Evolutionary conservation across 73 alveolate genomes (phyloP), one percentile per base, ranked within the genome.

Genomic region (Tetrahymena thermophila): DNA sequence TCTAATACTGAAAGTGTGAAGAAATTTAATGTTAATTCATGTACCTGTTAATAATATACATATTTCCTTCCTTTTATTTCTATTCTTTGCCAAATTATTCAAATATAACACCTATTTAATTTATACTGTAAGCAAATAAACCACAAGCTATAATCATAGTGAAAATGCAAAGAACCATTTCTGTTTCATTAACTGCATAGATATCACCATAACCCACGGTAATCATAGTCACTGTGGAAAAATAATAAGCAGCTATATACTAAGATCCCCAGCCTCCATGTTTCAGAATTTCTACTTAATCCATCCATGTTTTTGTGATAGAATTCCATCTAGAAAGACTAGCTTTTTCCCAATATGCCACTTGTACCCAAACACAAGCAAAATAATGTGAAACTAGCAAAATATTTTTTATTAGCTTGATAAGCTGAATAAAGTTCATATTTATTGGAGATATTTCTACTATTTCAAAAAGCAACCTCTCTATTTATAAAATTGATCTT

Each of bases 1-100:
- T 97, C 95, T 97, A 95, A 25, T 94, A 95, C 94, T 96, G 85
- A 44, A 98, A 94, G 28, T 96, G 97, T 25, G 95, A 95, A 14
- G 98, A 97, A 2, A 98, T 94, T 25, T 96, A 31, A 56, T 98
- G 96, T 40, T 96, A 55, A 44, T 96, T 96, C 98, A 98, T 96
- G 94, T 95, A 98, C 28, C 95, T 94, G 85, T 98, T 98, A 16
- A 97, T 94, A n/a, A 96, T 93, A 25, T 93, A 89, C 21, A 96
- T 85, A 56, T 97, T 98, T 93, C 97, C 97, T 95, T 95, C 94
- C 44, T 95, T 96, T 10, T 96, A 96, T 5, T 95, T 89, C 37
- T 94, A 95, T 84, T 97, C 96, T 34, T 85, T 38, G 3, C 58
- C 58, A 35, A 85, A 38, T 38, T 85, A 10, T 13, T 85, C 58